Conservation (phyloP, 768 basidiomycete species). For the Termitomyces sp. region DNA sequence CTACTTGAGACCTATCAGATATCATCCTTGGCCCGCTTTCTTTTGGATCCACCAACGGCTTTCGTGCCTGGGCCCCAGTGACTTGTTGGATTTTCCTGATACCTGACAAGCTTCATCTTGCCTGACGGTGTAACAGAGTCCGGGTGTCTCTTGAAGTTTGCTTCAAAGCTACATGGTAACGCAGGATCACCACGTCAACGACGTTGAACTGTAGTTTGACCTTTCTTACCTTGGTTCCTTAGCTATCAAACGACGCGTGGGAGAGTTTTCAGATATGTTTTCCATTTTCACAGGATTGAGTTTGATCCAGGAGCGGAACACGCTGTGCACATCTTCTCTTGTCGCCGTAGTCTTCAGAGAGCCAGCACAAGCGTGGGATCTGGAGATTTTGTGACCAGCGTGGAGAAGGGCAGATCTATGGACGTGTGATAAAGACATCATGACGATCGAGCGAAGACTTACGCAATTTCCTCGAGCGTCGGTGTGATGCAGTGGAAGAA, state of each 20-base stretch:
- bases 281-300: slow-evolving; percentile 77
- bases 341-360: slow-evolving; percentile 89
- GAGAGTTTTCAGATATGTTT: slow-evolving; percentile 73
- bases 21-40: slow-evolving; percentile 32
- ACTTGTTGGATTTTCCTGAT: slow-evolving; percentile 85
- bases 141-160: slow-evolving; percentile 78
- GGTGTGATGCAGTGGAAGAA: slow-evolving; percentile 81
- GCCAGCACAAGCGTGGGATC: slow-evolving; percentile 86
- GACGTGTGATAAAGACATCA: not conserved
- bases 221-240: slow-evolving; percentile 55
- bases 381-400: slow-evolving; percentile 77
- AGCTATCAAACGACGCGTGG: slow-evolving; percentile 60
- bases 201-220: not conserved
- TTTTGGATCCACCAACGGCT: slow-evolving; percentile 37
- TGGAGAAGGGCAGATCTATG: slow-evolving; percentile 84
- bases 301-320: slow-evolving; percentile 84
- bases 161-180: slow-evolving; percentile 36
- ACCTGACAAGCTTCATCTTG: slow-evolving; percentile 76
- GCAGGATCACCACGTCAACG: not conserved
- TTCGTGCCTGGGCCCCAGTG: slow-evolving; percentile 90
- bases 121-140: slow-evolving; percentile 52
- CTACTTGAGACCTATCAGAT: not conserved
- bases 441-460: slow-evolving; percentile 22
- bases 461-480: slow-evolving; percentile 71
- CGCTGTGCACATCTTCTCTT: slow-evolving; percentile 65